Evolutionary conservation across 768 basidiomycete species (phyloP), one percentile per base, ranked within the genome.

Genomic region (Phanerochaete sordida): DNA sequence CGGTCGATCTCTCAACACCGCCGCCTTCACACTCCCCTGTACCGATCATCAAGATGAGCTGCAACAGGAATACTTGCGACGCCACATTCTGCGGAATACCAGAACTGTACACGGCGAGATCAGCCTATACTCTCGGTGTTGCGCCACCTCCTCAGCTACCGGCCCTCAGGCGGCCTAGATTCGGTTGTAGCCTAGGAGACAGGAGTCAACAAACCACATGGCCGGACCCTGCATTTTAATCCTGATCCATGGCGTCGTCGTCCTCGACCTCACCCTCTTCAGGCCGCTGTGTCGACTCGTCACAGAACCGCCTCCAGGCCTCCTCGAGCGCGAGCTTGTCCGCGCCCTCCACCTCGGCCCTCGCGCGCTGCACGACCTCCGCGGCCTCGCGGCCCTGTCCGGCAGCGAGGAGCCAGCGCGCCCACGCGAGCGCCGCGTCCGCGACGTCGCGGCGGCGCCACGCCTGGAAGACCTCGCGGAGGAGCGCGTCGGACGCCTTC

Each of bases 381-480:
- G 70, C 72, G 57, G 77, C 81, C 62, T 74, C 76, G 52, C 68
- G 71, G 37, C 79, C 81, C 56, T 72, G 67, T 33, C 77, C 79
- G 54, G 69, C 46, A 58, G 61, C 66, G 8, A 78, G 66, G 30
- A 84, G 61, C 83, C 84, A 85, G 56, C 66, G 64, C 16, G 77
- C 81, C 79, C 80, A 84, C 59, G 67, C 73, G 49, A 75, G 62
- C 35, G 73, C 70, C 43, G 82, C 81, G 57, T 69, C 72, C 47
- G 73, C 68, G 19, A 57, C 64, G 30, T 80, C 77, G 54, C 69
- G 60, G 53, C 64, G 64, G 27, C 76, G 73, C 83, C 84, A 85
- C 44, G 68, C 58, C 62, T 76, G 77, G 61, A 78, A 81, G 43
- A 77, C 71, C 64, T 64, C 70, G 58, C 59, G 59, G 47, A 80